Conservation (phyloP, 2,329 filamentous ascomycete genomes). For the Neonectria punicea region DNA sequence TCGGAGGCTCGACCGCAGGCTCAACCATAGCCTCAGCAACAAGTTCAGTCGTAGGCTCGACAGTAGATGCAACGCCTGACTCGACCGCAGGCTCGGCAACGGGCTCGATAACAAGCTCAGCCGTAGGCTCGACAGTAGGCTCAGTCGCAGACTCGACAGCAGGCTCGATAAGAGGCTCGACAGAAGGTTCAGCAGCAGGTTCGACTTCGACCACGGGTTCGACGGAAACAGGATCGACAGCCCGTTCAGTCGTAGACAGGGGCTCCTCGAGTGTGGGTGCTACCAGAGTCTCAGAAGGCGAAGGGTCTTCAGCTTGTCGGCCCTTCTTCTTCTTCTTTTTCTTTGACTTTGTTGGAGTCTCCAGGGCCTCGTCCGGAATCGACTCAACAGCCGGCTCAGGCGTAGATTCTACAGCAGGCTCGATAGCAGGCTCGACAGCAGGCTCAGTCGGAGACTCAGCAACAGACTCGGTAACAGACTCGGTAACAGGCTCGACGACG, state of each 20-base stretch:
- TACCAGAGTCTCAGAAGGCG: slow-evolving; percentile 20
- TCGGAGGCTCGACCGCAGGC: background rate
- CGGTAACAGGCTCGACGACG: background rate
- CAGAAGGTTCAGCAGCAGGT: background rate
- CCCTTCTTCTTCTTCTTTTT: slow-evolving; percentile 44
- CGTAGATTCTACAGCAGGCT: slow-evolving; percentile 15
- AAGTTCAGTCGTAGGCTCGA: slow-evolving; percentile 6
- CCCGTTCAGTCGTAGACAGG: slow-evolving; percentile 12
- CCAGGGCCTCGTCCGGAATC: slow-evolving; percentile 19
- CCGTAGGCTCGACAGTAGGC: no score
- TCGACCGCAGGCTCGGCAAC: background rate
- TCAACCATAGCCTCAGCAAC: background rate
- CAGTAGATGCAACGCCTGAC: background rate
- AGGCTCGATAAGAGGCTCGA: background rate
- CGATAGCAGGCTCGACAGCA: background rate
- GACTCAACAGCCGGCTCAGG: slow-evolving; percentile 18
- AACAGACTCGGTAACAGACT: background rate
- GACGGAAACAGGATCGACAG: background rate
- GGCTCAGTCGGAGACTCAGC: background rate
- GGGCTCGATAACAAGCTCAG: no score
- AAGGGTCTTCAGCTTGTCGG: slow-evolving; percentile 26
- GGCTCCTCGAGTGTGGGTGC: slow-evolving; percentile 15
- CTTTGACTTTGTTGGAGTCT: slow-evolving; percentile 29
- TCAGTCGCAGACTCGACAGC: background rate
- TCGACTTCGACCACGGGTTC: background rate